Evolutionary conservation across 2,329 filamentous ascomycete species (phyloP).

Genomic region (Neonectria magnoliae): DNA sequence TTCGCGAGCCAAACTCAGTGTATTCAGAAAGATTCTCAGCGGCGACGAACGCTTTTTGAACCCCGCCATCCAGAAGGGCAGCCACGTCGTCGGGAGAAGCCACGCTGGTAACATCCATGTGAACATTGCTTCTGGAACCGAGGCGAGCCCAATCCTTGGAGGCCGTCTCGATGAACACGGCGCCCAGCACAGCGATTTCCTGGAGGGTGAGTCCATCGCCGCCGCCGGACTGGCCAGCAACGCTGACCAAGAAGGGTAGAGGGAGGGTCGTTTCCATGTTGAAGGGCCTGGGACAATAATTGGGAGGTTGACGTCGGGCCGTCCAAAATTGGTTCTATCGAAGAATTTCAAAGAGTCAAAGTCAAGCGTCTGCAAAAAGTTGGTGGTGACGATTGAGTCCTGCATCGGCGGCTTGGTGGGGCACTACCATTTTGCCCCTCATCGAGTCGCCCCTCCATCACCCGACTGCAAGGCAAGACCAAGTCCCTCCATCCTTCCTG

Average conservation of each 20-base stretch:
- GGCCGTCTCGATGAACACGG: constrained; percentile 66
- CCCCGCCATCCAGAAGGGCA: constrained; percentile 84
- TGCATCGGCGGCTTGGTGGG: constrained; percentile 45
- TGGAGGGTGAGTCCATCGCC: constrained; percentile 64
- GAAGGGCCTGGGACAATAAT: constrained; percentile 20
- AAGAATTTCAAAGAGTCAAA: constrained; percentile 38
- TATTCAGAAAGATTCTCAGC: constrained; percentile 72
- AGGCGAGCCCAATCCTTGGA: constrained; percentile 59
- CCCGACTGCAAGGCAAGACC: constrained; percentile 10
- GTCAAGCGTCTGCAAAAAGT: constrained; percentile 35
- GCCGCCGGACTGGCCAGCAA: constrained; percentile 60
- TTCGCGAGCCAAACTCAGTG: constrained; percentile 64
- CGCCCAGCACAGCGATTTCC: constrained; percentile 68
- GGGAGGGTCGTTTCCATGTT: constrained; percentile 72
- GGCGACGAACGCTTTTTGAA: constrained; percentile 83
- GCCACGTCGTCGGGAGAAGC: constrained; percentile 77
- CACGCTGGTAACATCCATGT: constrained; percentile 80
- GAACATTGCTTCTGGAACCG: constrained; percentile 67
- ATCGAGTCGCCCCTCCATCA: constrained; percentile 31
- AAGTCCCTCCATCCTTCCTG: constrained; percentile 18
- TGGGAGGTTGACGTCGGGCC: constrained; percentile 17
- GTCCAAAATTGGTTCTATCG: constrained; percentile 12
- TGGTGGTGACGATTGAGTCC: constrained; percentile 39
- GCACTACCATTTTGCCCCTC: constrained; percentile 43
- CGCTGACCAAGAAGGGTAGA: constrained; percentile 69